A percentile compares a stretch with the other conserved stretches of the same genome.
Conservation (phyloP, 371 early-diverging fungal genomes). For the Mucor racemosus region DNA sequence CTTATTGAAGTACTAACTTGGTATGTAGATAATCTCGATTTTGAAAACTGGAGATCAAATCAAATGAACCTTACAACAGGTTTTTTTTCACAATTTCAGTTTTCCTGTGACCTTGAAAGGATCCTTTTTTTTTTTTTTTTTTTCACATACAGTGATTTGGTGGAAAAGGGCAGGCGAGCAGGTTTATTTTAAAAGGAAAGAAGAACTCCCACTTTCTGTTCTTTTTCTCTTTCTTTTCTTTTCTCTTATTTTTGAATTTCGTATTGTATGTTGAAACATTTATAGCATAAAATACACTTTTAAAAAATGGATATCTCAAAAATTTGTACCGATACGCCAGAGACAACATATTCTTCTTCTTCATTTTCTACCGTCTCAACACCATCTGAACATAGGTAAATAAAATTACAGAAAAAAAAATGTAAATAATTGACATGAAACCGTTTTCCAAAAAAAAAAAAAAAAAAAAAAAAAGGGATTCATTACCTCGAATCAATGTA, state of each 20-base stretch:
- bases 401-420: background rate
- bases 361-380: background rate
- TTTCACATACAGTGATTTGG: background rate
- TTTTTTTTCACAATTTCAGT: background rate
- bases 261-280: background rate
- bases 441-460: no score
- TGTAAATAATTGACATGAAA: background rate
- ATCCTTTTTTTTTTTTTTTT: background rate
- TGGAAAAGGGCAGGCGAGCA: background rate
- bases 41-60: background rate
- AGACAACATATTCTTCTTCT: background rate
- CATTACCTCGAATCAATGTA: slow-evolving; percentile 1
- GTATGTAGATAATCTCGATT: slow-evolving; percentile 1
- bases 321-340: slow-evolving; percentile 19
- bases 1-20: background rate
- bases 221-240: slow-evolving; percentile 1
- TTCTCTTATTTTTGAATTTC: background rate
- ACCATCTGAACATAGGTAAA: slow-evolving; percentile 1
- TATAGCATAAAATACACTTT: background rate
- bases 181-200: background rate
- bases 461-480: background rate
- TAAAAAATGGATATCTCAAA: slow-evolving; percentile 27
- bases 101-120: background rate
- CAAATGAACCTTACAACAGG: background rate
- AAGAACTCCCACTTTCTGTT: background rate